Base-by-base conservation (phyloP, 306 rosid species). In the Vigna radiata region DNA sequence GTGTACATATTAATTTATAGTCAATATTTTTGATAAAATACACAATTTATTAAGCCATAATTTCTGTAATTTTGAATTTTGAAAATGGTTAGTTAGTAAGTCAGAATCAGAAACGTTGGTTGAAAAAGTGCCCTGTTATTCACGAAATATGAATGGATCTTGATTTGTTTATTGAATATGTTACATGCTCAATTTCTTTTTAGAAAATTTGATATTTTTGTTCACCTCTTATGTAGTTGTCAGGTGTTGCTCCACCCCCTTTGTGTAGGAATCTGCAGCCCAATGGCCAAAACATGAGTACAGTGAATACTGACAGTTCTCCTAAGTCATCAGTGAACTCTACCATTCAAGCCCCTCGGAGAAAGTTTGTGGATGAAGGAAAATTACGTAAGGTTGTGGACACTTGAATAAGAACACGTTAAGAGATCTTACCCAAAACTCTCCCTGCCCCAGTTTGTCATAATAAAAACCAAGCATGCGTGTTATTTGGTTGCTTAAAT, bases 351-450 rank as follows among this genome's bases (percentile, higher is more conserved):
- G 96, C 97, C 25, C 97, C 97, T 47, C 89, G 99, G 83, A 86
- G 99, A 79, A 96, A 92, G 85, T 90, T 91, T 83, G 96, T 92
- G 66, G 98, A 92, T 76, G 99, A 96, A 88, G 99, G 99, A 83
- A 96, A 96, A 85, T 85, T 96, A 55, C 86, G 97, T 7, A 96
- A 93, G 98, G 99, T 96, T 73, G 72, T 72, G 75, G 17, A 68
- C 41, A 46, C 72, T 2, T 9, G 46, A 41, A 41, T 41, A 13
- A 41, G 44, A 41, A 41, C 46, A 41, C 10, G 12, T 9, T 41
- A 47, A 71, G 36, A 78, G 54, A 36, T 58, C 49, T 41, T 72
- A 65, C 33, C 48, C 15, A 61, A 49, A 78, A 46, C 6, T 53
- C 9, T 33, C 21, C 14, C 6, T 7, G 2, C 47, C 23, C 4